These are phyloP conservation scores for Saururus chinensis DNA, from an alignment of 164 flowering plant genomes.

Conservation along the genomic window DNA sequence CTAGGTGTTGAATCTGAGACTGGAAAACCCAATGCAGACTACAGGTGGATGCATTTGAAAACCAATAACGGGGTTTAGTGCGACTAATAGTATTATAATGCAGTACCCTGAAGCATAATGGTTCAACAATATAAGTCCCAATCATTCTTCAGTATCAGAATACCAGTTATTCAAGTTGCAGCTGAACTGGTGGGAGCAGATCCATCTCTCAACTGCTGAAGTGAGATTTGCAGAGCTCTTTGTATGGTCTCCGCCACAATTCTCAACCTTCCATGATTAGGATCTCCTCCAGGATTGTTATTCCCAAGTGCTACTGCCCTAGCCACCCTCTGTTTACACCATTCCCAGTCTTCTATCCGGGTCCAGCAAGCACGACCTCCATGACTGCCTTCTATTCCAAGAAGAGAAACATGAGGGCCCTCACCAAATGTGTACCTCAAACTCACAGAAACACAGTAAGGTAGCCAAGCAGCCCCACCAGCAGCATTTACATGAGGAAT, in stretches of 20 bases:
- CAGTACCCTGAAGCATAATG: no score
- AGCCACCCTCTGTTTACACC: constrained; percentile 72
- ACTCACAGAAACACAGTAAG: constrained; percentile 89
- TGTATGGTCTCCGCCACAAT: constrained; percentile 74
- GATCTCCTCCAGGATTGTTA: constrained; percentile 34
- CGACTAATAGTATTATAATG: no score
- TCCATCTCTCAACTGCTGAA: constrained; percentile 67
- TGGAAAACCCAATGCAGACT: no score
- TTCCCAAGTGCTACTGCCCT: constrained; percentile 45
- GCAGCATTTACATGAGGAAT: constrained; percentile 89
- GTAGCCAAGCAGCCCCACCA: constrained; percentile 99
- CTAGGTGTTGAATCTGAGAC: no score
- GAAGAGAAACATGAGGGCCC: constrained; percentile 50
- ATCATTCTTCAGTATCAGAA: not conserved
- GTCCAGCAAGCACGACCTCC: constrained; percentile 93
- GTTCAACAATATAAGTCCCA: not conserved
- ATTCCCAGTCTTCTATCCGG: constrained; percentile 79
- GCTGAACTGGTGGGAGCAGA: constrained; percentile 30
- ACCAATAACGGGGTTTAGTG: no score
- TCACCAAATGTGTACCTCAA: constrained; percentile 84
- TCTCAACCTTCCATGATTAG: constrained; percentile 68
- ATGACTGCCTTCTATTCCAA: constrained; percentile 96
- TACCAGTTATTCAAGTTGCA: constrained; percentile 20
- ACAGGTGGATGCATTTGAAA: no score
- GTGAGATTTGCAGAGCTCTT: constrained; percentile 47